These are phyloP conservation scores for Trichomonas gallinae DNA, from an alignment of 208 protist genomes.

Conservation along the genomic window DNA sequence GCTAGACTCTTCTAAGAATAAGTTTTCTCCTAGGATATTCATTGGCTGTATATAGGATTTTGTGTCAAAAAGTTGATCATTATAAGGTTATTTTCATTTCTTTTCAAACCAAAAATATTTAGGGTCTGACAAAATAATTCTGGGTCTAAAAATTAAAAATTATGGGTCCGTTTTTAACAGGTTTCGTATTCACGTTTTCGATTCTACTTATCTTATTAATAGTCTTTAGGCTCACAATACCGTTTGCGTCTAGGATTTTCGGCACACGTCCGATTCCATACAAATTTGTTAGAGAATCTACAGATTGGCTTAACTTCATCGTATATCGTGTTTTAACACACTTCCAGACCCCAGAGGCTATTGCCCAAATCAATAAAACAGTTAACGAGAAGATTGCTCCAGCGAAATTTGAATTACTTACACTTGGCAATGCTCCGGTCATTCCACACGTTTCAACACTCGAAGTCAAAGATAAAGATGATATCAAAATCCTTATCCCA, in stretches of 20 bases:
- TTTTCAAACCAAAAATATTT: too few species aligned
- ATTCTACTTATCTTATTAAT: background rate
- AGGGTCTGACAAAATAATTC: too few species aligned
- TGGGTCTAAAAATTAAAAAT: background rate
- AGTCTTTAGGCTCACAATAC: background rate
- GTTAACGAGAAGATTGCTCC: background rate
- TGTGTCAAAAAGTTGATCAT: too few species aligned
- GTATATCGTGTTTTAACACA: background rate
- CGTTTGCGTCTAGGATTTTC: background rate
- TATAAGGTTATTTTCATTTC: too few species aligned
- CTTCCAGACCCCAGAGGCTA: background rate
- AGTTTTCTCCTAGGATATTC: too few species aligned
- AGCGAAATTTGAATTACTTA: background rate
- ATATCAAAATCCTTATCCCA: background rate
- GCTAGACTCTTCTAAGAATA: too few species aligned
- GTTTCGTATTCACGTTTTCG: background rate
- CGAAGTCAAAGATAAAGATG: background rate
- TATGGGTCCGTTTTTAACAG: background rate
- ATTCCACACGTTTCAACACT: background rate
- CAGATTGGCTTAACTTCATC: background rate
- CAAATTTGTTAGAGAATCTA: background rate
- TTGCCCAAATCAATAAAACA: background rate
- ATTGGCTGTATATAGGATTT: too few species aligned
- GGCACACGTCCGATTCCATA: background rate
- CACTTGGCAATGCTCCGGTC: background rate